These are phyloP conservation scores for Castanea sativa DNA, from an alignment of 306 rosid species.

Conservation along the genomic window DNA sequence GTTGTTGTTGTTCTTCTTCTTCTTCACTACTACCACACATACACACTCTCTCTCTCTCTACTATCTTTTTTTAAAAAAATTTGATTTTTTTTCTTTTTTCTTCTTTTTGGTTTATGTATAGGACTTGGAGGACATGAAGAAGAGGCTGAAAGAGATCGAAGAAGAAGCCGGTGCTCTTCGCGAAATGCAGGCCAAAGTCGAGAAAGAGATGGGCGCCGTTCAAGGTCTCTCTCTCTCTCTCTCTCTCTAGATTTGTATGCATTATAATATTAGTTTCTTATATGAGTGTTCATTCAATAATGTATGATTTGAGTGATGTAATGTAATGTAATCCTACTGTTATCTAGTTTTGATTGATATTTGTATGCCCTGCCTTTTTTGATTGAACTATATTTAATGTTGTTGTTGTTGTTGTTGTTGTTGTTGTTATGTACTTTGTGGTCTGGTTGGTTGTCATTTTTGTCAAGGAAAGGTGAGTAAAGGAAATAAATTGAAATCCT, in stretches of 20 bases:
- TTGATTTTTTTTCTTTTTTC: neutral
- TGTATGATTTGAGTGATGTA: no score
- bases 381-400: no score
- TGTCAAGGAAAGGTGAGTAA: neutral
- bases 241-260: neutral
- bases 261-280: no score
- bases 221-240: slow-evolving; percentile 48
- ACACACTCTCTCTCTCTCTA: neutral
- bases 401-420: no score
- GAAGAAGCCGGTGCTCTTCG: slow-evolving; percentile 97
- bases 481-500: neutral
- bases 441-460: neutral
- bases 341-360: no score
- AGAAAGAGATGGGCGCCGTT: slow-evolving; percentile 98
- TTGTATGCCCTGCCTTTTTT: no score
- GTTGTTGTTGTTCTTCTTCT: no score
- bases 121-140: slow-evolving; percentile 99
- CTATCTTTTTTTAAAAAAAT: no score
- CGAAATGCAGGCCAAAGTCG: slow-evolving; percentile 99
- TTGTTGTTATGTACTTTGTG: neutral
- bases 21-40: no score
- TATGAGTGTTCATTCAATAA: neutral
- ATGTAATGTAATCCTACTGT: no score
- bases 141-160: slow-evolving; percentile 95
- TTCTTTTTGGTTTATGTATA: slow-evolving; percentile 8